Evolutionary conservation across 352 stramenopile genomes (phyloP), one percentile per base, ranked within the genome.

Genomic region (Pythium pyrilobum): DNA sequence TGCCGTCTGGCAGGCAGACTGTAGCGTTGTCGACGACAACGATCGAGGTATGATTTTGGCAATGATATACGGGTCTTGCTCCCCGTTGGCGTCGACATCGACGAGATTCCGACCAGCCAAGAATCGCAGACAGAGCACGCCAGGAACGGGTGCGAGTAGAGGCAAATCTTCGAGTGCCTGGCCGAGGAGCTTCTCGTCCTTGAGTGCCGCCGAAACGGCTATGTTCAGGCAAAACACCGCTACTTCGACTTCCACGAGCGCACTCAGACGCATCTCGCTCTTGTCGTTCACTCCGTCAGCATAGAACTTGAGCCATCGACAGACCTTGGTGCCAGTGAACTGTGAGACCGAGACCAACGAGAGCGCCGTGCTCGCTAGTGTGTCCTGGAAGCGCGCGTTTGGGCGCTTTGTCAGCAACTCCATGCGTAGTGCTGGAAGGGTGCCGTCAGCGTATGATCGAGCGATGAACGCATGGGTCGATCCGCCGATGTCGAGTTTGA

Each of bases 61-160:
- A 11, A 76, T 54, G 3, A 79, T 52, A 29, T 81, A 83, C 15
- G 73, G 73, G 29, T 83, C 73, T 54, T 83, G 73, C 10, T 81
- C 70, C 7, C 71, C 73, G n/a, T 74, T 68, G 0, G 54, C 60
- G 39, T 83, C 70, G 2, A 81, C 73, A 13, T 83, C 62, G 3
- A 56, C 45, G n/a, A 83, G 56, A 40, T 83, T 81, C 20, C 73
- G 49, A 2, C 58, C 73, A 0, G 66, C 52, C n/a, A 79, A 54
- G 37, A 77, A 71, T 4, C 73, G 70, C 25, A 83, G 24, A 7
- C 64, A 77, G 3, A 83, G 37, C 23, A 74, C 61, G 0, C 70
- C 73, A 7, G 70, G 52, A 1, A 75, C 32, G 1, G 49, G 8
- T 20, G 34, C 24, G 0, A 56, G 18, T 27, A 9, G 24, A 23